Evolutionary conservation across 225 moss, liverwort and hornwort species (phyloP), one percentile per base, ranked within the genome.

Genomic region (Straminergon stramineum): DNA sequence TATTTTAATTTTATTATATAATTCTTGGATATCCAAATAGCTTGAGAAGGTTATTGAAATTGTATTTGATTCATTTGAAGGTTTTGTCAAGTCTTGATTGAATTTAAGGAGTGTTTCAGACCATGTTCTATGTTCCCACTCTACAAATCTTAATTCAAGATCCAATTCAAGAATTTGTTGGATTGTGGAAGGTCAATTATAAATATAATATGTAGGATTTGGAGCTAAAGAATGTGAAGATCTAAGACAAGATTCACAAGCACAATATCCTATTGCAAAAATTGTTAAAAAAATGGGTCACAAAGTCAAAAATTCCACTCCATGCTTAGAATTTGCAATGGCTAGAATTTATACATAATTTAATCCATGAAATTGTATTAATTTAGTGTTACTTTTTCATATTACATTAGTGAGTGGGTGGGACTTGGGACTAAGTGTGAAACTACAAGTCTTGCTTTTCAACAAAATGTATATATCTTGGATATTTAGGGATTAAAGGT

Each of bases 201-300:
- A 77, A 53, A 52, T 34, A 53, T 7, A 3, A 35, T 20, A 5
- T 16, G 13, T 57, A 26, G n/a, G 10, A 79, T 26, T 56, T 24
- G 24, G 37, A 37, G 24, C 6, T 56, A 37, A 0, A 26, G 26
- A 7, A 37, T 5, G 26, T 56, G 0, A 52, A n/a, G 56, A 9
- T 37, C 6, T 15, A n/a, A 55, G 16, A 24, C 10, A 79, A 56
- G 6, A 15, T 11, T 52, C 7, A 51, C 4, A n/a, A 26, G 26
- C n/a, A 30, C 4, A 18, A n/a, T 26, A 26, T 23, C 26, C 26
- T n/a, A 11, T n/a, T 2, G 11, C 1, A 57, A 27, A 4, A n/a
- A n/a, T 16, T 7, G 7, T 27, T 57, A 0, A 57, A 2, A 26
- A 11, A 10, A 26, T 24, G n/a, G 17, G 1, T 26, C 1, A 26